A percentile compares a stretch with the other conserved stretches of the same genome.
Conservation (phyloP, 306 rosid species). For the Ceratonia siliqua region DNA sequence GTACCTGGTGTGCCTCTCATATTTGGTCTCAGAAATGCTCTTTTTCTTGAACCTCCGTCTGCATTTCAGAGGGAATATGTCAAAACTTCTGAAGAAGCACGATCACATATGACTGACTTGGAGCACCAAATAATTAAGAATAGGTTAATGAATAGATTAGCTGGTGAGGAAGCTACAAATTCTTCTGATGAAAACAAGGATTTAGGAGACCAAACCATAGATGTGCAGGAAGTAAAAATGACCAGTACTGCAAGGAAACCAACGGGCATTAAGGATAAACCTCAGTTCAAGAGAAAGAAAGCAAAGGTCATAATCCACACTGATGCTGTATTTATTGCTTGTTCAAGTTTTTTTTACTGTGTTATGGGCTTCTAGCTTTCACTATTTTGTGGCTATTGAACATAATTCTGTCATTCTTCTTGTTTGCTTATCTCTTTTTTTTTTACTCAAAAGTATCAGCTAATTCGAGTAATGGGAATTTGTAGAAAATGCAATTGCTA, state of each 20-base stretch:
- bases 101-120: constrained; percentile 53
- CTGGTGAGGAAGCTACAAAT: constrained; percentile 34
- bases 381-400: not conserved
- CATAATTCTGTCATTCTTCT: not conserved
- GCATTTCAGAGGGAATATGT: constrained; percentile 59
- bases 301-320: constrained; percentile 58
- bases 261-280: constrained; percentile 54
- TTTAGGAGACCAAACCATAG: constrained; percentile 42
- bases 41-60: constrained; percentile 71
- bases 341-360: not conserved
- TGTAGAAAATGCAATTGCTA: not conserved
- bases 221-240: constrained; percentile 33
- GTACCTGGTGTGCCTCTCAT: constrained; percentile 82
- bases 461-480: not conserved
- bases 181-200: constrained; percentile 40
- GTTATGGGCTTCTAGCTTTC: constrained; percentile 22
- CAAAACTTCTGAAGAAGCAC: constrained; percentile 60
- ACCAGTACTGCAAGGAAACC: constrained; percentile 27
- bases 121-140: constrained; percentile 49
- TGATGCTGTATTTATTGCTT: not conserved
- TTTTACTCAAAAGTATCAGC: not conserved
- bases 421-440: not conserved
- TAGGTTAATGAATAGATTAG: constrained; percentile 24
- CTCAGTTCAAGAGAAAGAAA: constrained; percentile 76
- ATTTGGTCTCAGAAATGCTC: constrained; percentile 69